Conservation (phyloP, 2,329 filamentous ascomycete species). For the Hypoxylon sp. region DNA sequence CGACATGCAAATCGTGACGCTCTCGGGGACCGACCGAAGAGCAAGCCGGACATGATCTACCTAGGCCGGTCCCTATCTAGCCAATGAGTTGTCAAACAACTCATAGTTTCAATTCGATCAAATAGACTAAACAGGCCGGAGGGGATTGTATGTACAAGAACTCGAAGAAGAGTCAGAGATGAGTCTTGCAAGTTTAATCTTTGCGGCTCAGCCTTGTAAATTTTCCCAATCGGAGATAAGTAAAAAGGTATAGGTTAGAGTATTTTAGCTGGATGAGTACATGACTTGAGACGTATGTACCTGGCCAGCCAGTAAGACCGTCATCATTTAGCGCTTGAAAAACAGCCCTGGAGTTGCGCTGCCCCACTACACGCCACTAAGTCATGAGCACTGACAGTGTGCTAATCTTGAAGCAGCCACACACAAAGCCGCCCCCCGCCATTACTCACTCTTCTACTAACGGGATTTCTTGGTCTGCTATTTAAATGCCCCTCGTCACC, state of each 20-base stretch:
- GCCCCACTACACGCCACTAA: slow-evolving; percentile 20
- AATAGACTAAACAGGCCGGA: not conserved
- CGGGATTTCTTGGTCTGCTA: slow-evolving; percentile 15
- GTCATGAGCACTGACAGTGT: not conserved
- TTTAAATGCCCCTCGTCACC: slow-evolving; percentile 50
- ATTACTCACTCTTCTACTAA: slow-evolving; percentile 38
- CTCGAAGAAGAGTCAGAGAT: not conserved
- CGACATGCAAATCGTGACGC: slow-evolving; percentile 20
- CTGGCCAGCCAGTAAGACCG: slow-evolving; percentile 8
- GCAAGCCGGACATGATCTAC: slow-evolving; percentile 46
- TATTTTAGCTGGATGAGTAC: slow-evolving; percentile 1
- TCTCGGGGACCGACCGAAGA: slow-evolving; percentile 34
- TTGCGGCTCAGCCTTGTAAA: slow-evolving; percentile 9
- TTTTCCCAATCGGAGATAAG: not conserved
- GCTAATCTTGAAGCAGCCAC: slow-evolving; percentile 11
- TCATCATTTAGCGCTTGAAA: slow-evolving; percentile 9
- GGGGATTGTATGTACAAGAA: not conserved
- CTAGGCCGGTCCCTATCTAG: slow-evolving; percentile 29
- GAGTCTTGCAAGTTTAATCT: not conserved
- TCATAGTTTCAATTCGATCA: slow-evolving; percentile 29
- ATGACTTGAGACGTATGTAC: not conserved
- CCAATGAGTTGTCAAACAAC: slow-evolving; percentile 29
- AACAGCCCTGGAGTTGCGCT: not conserved
- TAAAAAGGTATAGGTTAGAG: not conserved
- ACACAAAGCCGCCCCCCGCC: slow-evolving; percentile 30